Base-by-base conservation (phyloP, 2,329 filamentous ascomycete species). In the Fusarium virguliforme region DNA sequence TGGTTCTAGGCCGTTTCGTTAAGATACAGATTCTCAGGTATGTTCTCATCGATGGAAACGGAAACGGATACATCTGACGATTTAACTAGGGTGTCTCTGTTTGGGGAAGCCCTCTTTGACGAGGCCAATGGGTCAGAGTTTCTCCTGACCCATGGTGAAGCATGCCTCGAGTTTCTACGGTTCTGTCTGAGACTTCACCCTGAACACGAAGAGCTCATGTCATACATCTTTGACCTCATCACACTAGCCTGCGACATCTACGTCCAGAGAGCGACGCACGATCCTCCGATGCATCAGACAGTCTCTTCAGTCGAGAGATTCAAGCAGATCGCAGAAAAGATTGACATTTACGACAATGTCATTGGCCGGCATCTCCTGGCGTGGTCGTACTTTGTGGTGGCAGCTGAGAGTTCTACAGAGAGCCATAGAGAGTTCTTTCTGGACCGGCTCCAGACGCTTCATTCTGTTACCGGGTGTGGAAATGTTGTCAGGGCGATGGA, bases 301-400 rank as follows among this genome's bases (percentile, higher is more conserved):
- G 51, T 61, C 4, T 38, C 51, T 1, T 51, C 40, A 15, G 50
- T 65, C 0, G 62, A 65, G 18, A 26, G 41, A 9, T 65, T 61
- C 41, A 61, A 61, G 22, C 32, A 38, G 18, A 34, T 55, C 4
- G 53, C 62, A 4, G 41, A 60, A 4, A 65, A 65, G 12, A 22
- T 65, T 10, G 51, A 65, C 13, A 38, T 30, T 24, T 56, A 65
- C 4, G 41, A 50, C 22, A 54, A 62, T 18, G 46, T 54, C 13
- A 51, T 65, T 15, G 62, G 62, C 6, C 57, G 35, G 9, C 62
- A 65, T 51, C 50, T 65, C 1, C 51, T 65, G 24, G 58, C 57
- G 22, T 65, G 62, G 62, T 48, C 62, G 10, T 65, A 61, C 51
- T 65, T 65, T 32, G 59, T 65, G n/a, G 57, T 65, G 2, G 62